Evolutionary conservation across 768 basidiomycete genomes (phyloP).

Genomic region (Hericium coralloides): DNA sequence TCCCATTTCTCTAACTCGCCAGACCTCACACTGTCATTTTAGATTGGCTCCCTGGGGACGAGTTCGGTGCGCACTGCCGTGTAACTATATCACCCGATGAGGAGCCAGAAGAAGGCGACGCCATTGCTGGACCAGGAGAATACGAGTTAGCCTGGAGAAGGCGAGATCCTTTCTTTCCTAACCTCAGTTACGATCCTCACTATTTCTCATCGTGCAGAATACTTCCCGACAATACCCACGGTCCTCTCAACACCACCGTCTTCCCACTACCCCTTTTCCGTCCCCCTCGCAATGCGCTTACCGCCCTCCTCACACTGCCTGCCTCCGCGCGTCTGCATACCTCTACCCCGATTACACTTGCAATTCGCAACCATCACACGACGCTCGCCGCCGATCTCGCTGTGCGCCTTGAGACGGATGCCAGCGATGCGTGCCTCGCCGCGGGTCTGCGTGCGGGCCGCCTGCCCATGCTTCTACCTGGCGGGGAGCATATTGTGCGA

Average conservation of each 20-base stretch:
- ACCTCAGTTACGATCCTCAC: constrained; percentile 1
- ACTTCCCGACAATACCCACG: constrained; percentile 32
- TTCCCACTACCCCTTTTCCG: constrained; percentile 54
- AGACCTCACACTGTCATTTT: constrained; percentile 1
- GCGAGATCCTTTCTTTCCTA: constrained; percentile 23
- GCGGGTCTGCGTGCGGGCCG: constrained; percentile 63
- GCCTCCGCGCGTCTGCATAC: constrained; percentile 55
- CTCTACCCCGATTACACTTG: constrained; percentile 45
- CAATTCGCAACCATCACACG: constrained; percentile 57
- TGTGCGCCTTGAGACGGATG: constrained; percentile 64
- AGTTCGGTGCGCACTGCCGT: constrained; percentile 47
- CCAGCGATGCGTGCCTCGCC: constrained; percentile 69
- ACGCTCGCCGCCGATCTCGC: constrained; percentile 59
- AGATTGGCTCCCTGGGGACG: constrained; percentile 64
- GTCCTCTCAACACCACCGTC: constrained; percentile 37
- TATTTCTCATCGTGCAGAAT: constrained; percentile 29
- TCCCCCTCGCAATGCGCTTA: constrained; percentile 51
- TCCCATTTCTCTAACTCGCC: background rate
- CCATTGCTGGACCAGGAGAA: constrained; percentile 42
- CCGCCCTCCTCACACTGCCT: constrained; percentile 59
- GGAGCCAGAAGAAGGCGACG: constrained; percentile 24
- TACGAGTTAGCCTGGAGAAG: constrained; percentile 62
- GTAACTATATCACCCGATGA: constrained; percentile 38
- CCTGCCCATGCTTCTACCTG: constrained; percentile 66
- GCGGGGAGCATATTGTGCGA: constrained; percentile 50